Conservation (phyloP, 768 basidiomycete genomes). For the Termitomyces sp. region DNA sequence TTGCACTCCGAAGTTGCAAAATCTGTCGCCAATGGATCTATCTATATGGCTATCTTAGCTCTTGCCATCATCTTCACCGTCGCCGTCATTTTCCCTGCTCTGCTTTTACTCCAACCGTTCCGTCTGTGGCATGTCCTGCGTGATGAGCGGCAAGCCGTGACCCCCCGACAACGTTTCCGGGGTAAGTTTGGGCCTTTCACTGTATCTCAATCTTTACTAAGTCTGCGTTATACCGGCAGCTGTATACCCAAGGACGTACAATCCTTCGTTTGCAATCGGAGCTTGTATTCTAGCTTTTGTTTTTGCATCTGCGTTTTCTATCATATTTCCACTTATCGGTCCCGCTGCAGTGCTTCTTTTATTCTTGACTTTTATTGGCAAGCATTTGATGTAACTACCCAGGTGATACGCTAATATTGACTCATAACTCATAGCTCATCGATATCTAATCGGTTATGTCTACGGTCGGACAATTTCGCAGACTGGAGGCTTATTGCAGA, state of each 20-base stretch:
- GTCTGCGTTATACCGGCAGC: constrained; percentile 28
- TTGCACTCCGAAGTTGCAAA: constrained; percentile 27
- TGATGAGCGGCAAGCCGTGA: constrained; percentile 55
- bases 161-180: constrained; percentile 75
- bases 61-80: constrained; percentile 55
- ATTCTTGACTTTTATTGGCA: constrained; percentile 61
- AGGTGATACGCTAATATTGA: background rate
- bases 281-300: constrained; percentile 63
- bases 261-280: constrained; percentile 61
- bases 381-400: constrained; percentile 16
- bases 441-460: constrained; percentile 74
- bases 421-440: constrained; percentile 54
- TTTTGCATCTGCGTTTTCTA: constrained; percentile 66
- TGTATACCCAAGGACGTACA: constrained; percentile 65
- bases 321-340: constrained; percentile 73
- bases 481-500: constrained; percentile 67
- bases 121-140: constrained; percentile 53
- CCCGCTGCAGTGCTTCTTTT: constrained; percentile 65
- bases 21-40: constrained; percentile 60
- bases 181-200: constrained; percentile 34
- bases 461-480: constrained; percentile 68
- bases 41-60: constrained; percentile 63
- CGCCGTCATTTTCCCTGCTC: constrained; percentile 64
- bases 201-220: background rate
- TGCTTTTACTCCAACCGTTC: constrained; percentile 68